Percentiles rank a stretch among this genome's conserved stretches.
These are phyloP conservation scores for Cerrena zonata DNA, from an alignment of 1,284 basidiomycete species.

Conservation along the genomic window DNA sequence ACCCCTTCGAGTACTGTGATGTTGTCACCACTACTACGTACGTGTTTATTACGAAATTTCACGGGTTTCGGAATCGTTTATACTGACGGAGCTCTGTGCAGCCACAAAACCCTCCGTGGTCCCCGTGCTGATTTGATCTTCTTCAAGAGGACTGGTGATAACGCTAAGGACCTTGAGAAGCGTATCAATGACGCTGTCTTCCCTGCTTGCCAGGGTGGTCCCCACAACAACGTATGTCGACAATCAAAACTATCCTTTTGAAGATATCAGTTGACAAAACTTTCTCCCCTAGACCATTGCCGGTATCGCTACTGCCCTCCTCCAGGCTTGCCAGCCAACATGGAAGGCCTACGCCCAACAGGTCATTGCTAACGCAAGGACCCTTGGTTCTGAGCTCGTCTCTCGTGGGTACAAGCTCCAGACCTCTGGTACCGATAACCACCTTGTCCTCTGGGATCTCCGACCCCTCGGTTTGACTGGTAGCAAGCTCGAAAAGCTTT, in stretches of 20 bases:
- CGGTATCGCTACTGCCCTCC: slow-evolving; percentile 90
- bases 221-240: slow-evolving; percentile 84
- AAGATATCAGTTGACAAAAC: slow-evolving; percentile 3
- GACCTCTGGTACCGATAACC: slow-evolving; percentile 95
- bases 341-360: slow-evolving; percentile 94
- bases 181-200: slow-evolving; percentile 98
- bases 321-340: slow-evolving; percentile 85
- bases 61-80: slow-evolving; percentile 1
- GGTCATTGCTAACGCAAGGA: slow-evolving; percentile 83
- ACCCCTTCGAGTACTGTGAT: slow-evolving; percentile 95
- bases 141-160: slow-evolving; percentile 91
- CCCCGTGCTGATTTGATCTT: slow-evolving; percentile 98
- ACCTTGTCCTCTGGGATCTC: slow-evolving; percentile 96
- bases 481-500: slow-evolving; percentile 97
- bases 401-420: slow-evolving; percentile 90
- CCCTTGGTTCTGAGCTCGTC: slow-evolving; percentile 70
- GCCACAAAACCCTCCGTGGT: slow-evolving; percentile 98
- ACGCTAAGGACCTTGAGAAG: slow-evolving; percentile 80
- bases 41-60: slow-evolving; percentile 23
- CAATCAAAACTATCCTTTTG: slow-evolving; percentile 18
- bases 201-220: slow-evolving; percentile 99
- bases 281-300: slow-evolving; percentile 73
- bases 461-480: slow-evolving; percentile 93
- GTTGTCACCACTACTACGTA: slow-evolving; percentile 94
- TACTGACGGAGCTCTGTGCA: slow-evolving; percentile 27